Conservation (phyloP, 805 yeast species). For the Cephaloascus fragrans region DNA sequence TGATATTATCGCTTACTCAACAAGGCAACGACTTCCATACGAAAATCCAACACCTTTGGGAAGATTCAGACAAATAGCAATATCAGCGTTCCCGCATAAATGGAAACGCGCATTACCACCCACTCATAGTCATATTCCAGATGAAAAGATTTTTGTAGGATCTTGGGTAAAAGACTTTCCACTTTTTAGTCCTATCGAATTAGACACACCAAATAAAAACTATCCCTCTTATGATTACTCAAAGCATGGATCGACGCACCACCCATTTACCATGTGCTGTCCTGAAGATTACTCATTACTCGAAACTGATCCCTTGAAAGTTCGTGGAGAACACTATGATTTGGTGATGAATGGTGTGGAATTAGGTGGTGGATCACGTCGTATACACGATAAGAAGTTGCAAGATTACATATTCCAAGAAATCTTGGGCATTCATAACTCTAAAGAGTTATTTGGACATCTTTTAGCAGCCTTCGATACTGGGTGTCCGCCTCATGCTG, state of each 20-base stretch:
- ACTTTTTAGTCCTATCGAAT: slow-evolving; percentile 69
- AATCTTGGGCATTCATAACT: slow-evolving; percentile 49
- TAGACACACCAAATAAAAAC: slow-evolving; percentile 8
- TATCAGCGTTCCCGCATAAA: slow-evolving; percentile 38
- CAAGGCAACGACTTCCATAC: slow-evolving; percentile 58
- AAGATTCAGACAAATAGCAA: slow-evolving; percentile 65
- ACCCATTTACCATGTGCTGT: slow-evolving; percentile 93
- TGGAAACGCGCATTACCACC: slow-evolving; percentile 30
- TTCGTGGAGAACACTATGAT: slow-evolving; percentile 89
- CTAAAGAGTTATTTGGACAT: slow-evolving; percentile 73
- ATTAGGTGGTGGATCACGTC: slow-evolving; percentile 94
- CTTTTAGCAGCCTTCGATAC: slow-evolving; percentile 67
- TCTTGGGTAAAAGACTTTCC: slow-evolving; percentile 93
- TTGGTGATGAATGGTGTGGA: slow-evolving; percentile 91
- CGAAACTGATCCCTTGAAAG: slow-evolving; percentile 44
- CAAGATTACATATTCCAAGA: slow-evolving; percentile 66
- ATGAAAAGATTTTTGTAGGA: slow-evolving; percentile 40
- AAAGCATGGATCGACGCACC: slow-evolving; percentile 70
- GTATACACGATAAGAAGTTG: slow-evolving; percentile 78
- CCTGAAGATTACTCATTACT: slow-evolving; percentile 55
- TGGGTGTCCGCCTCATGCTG: slow-evolving; percentile 99
- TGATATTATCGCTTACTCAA: slow-evolving; percentile 70
- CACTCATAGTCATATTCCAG: slow-evolving; percentile 9
- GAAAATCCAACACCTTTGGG: slow-evolving; percentile 97
- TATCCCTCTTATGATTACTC: slow-evolving; percentile 55